Base-by-base conservation (phyloP, 129 eudicot species). In the Erigeron canadensis region DNA sequence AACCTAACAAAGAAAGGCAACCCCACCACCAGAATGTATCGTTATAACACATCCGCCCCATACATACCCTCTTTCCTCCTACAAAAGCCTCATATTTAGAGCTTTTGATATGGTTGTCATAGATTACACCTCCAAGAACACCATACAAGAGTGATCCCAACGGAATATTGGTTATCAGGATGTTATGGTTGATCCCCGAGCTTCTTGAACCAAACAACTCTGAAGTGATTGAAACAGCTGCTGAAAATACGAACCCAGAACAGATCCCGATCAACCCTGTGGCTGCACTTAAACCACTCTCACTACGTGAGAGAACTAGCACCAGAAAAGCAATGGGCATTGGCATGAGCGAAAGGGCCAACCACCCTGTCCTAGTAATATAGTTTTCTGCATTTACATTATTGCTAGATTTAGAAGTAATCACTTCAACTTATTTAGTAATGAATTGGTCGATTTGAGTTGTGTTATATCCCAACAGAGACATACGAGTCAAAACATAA, bases 131-230 rank as follows among this genome's bases (percentile, higher is more conserved):
- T 51, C 91, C 92, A 42, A 86, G 72, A 43, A 81, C 63, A 13
- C 96, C 89, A 63, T 84, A 89, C 57, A 86, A 51, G 13, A 89
- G 71, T 1, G 96, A 89, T 51, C 96, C 96, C 13, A 86, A 67
- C 3, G 96, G 92, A 64, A 84, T 84, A 83, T 89, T 89, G 39
- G 96, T 89, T 50, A 89, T 86, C 68, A 89, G 80, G 47, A 89
- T 82, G 56, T 86, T 89, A 69, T 89, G 96, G 56, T 89, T 89
- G 70, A 89, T 81, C 15, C 96, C 89, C 0, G 81, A 82, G 70
- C 86, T 86, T 70, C 69, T 74, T 8, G 92, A 82, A 16, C 91
- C 96, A 56, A 89, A 89, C 9, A 86, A 75, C 80, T 89, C 92
- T 4, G 88, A 86, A 44, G 96, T 89, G 34, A 89, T 84, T 67